phyloP scores from a whole-genome alignment of 176 grass and related monocot species.

The Dactylis glomerata region DNA sequence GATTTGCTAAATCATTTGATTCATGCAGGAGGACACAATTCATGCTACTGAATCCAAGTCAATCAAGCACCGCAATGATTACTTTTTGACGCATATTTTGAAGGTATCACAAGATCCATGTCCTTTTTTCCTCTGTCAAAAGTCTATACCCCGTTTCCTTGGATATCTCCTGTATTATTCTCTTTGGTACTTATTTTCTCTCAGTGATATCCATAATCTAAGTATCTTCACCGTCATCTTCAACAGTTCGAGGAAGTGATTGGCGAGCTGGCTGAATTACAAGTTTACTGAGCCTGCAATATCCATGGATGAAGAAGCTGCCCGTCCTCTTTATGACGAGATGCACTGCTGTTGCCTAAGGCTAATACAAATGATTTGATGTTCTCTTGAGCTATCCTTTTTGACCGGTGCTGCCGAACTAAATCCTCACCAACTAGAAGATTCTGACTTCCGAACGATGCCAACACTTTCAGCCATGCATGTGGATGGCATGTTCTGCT shows the following conservation, averaged over 20 bases:
- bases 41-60: conserved; percentile 76
- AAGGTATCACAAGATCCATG: conserved; percentile 45
- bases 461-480: neutral
- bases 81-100: conserved; percentile 87
- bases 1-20: neutral
- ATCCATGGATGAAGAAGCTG: neutral
- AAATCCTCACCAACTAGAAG: neutral
- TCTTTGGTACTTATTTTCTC: neutral
- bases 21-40: conserved; percentile 76
- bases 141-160: neutral
- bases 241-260: conserved; percentile 6
- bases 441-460: neutral
- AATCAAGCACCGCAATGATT: conserved; percentile 65
- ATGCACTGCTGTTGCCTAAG: neutral
- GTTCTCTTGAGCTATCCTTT: neutral
- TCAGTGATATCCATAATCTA: neutral
- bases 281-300: neutral
- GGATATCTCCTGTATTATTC: neutral
- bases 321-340: neutral
- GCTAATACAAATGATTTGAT: neutral
- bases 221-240: neutral
- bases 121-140: neutral
- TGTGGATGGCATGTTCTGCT: neutral
- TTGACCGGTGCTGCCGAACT: neutral
- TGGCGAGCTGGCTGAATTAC: neutral